Conservation (phyloP, 495 filamentous ascomycete genomes). For the Aspergillus bridgeri region DNA sequence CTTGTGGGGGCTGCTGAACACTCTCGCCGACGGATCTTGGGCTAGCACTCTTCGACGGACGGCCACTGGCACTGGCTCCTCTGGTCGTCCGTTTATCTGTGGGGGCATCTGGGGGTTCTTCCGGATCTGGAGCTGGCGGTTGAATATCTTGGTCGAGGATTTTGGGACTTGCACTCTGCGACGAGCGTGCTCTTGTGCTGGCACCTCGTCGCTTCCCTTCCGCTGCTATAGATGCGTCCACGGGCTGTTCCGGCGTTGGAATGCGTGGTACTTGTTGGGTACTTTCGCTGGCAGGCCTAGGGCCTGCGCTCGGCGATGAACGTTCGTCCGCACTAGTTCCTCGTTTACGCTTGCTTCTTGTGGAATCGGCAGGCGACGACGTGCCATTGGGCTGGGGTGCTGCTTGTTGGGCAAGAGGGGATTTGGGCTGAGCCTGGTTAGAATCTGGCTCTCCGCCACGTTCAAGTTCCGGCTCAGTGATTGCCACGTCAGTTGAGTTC, state of each 20-base stretch:
- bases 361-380: constrained; percentile 6
- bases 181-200: not conserved
- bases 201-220: not conserved
- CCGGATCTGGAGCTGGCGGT: not conserved
- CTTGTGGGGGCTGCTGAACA: not conserved
- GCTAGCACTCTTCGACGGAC: not conserved
- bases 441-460: not conserved
- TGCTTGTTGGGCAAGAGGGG: constrained; percentile 1
- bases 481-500: not conserved
- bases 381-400: constrained; percentile 8
- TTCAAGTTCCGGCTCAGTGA: not conserved
- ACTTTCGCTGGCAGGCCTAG: not conserved
- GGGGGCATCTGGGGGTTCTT: no score
- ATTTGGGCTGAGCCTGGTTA: not conserved
- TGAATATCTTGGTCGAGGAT: not conserved
- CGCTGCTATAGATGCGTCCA: not conserved
- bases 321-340: constrained; percentile 1
- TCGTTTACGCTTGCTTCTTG: constrained; percentile 11
- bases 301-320: not conserved
- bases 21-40: not conserved
- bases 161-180: not conserved
- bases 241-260: not conserved
- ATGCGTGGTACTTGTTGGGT: not conserved
- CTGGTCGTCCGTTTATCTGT: not conserved
- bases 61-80: not conserved